Evolutionary conservation across 495 filamentous ascomycete species (phyloP).

Genomic region (Darksidea phi): DNA sequence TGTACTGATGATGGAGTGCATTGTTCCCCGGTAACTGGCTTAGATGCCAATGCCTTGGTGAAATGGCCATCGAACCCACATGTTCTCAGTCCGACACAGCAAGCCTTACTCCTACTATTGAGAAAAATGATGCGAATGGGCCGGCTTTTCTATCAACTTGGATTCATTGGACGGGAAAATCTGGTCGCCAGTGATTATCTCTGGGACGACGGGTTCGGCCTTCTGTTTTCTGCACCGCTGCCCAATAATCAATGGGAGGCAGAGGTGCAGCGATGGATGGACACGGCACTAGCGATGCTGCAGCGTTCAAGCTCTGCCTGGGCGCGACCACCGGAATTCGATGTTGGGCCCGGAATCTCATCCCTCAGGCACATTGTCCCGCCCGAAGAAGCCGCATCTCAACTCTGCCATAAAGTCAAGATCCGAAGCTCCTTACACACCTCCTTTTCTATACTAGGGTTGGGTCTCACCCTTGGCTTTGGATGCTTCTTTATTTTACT

Average conservation of each 20-base stretch:
- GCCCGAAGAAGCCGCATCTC: background rate
- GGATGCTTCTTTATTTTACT: conserved; percentile 18
- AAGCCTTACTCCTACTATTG: background rate
- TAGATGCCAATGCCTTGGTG: background rate
- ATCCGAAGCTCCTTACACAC: background rate
- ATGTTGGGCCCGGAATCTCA: conserved; percentile 8
- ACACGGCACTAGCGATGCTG: conserved; percentile 14
- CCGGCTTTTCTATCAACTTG: conserved; percentile 8
- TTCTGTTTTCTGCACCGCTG: conserved; percentile 6
- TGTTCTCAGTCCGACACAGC: conserved; percentile 4
- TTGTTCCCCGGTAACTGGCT: conserved; percentile 12
- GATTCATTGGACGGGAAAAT: conserved; percentile 5
- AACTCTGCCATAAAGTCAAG: conserved; percentile 19
- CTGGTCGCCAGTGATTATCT: conserved; percentile 19
- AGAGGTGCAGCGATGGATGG: conserved; percentile 20
- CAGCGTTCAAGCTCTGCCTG: conserved; percentile 4
- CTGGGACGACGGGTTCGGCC: conserved; percentile 14
- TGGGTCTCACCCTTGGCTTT: conserved; percentile 1
- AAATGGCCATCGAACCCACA: too few species aligned
- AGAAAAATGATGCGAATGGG: conserved; percentile 3
- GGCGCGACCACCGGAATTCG: conserved; percentile 14
- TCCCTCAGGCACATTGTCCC: conserved; percentile 10
- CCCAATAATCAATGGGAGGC: conserved; percentile 18
- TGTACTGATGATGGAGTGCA: background rate
- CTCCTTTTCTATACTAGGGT: conserved; percentile 22